Evolutionary conservation across 768 basidiomycete genomes (phyloP).

Genomic region (Panaeolus papilionaceus): DNA sequence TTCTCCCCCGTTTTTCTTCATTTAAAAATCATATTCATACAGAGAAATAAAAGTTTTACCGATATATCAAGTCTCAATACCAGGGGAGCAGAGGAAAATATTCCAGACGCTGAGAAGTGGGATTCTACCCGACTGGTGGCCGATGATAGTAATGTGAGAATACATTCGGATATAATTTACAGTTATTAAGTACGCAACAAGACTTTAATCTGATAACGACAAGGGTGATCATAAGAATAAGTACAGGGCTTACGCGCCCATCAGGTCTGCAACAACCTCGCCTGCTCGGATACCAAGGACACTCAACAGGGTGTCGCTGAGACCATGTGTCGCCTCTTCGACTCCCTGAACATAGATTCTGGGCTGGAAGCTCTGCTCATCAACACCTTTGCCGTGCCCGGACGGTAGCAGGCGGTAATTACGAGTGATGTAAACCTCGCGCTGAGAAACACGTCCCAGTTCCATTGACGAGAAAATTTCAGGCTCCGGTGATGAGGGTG

Average conservation of each 20-base stretch:
- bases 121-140: too few species aligned
- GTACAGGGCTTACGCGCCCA: background rate
- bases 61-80: too few species aligned
- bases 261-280: conserved; percentile 48
- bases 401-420: conserved; percentile 48
- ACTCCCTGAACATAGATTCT: conserved; percentile 43
- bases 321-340: conserved; percentile 46
- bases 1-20: too few species aligned
- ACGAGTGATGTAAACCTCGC: conserved; percentile 43
- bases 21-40: too few species aligned
- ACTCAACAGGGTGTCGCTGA: conserved; percentile 54
- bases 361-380: conserved; percentile 20
- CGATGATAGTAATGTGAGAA: too few species aligned
- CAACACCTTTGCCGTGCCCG: conserved; percentile 17
- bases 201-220: background rate
- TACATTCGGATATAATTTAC: too few species aligned
- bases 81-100: too few species aligned
- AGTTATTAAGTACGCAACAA: background rate
- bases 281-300: conserved; percentile 50
- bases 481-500: conserved; percentile 33
- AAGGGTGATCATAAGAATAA: background rate
- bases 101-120: too few species aligned
- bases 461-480: conserved; percentile 25
- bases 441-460: conserved; percentile 21
- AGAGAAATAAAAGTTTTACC: too few species aligned